Evolutionary conservation across 202 grass and related monocot genomes (phyloP), one percentile per base, ranked within the genome.

Genomic region (Dendrocalamus latiflorus): DNA sequence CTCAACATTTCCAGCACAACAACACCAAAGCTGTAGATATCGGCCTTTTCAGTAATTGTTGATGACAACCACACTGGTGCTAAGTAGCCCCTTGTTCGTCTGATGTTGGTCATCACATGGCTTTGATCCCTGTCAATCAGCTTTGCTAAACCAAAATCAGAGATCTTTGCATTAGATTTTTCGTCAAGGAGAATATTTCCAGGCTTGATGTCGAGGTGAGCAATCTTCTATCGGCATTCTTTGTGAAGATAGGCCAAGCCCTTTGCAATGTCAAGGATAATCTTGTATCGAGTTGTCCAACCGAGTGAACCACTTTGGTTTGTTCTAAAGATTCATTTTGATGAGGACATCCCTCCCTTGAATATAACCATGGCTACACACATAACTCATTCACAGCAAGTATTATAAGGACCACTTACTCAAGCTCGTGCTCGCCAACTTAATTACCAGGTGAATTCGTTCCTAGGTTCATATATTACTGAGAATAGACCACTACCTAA

Each of bases 71-170:
- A 94, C 78, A 94, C 94, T 14, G 94, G 91, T 80, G 94, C 94
- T 57, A 97, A 83, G 81, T 97, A 97, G 61, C 91, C 89, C 20
- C 90, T 88, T 72, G 94, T 97, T 55, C 94, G 91, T 78, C 89
- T 88, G 48, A 94, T 75, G 88, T 89, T 93, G 69, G 94, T 97
- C 87, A 97, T 94, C 66, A 97, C 87, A 58, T 94, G 76, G 63
- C 94, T 97, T 73, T 97, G 82, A 45, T 97, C 94, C 73, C 91
- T 91, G 41, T 97, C 91, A 7, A 97, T 97, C 20, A 97, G 87
- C 80, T 97, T 97, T 71, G 91, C 94, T 55, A 97, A 74, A 47
- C 91, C 94, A 11, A 97, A 97, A 79, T 97, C 89, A 5, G 91
- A 94, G 18, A 97, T 87, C 77, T 93, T 97, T 34, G 91, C 94